A percentile compares a stretch with the other conserved stretches of the same genome.
Evolutionary conservation across 1,284 basidiomycete species (phyloP).

Genomic region (Moniliella sp.): DNA sequence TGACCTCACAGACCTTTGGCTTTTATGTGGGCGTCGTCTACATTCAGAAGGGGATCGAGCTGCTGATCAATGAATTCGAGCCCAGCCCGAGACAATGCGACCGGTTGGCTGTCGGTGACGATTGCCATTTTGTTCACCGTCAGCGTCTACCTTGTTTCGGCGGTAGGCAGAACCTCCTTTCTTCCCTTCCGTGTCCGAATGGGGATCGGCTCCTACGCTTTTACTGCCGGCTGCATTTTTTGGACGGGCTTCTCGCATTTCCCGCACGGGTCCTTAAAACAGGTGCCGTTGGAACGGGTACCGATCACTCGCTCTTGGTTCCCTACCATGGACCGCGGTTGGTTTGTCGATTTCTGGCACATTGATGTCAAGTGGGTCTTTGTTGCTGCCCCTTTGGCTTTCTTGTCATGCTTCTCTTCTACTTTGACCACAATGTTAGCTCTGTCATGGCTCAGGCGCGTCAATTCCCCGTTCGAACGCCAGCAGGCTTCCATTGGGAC

Average conservation of each 20-base stretch:
- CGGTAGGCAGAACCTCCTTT: constrained; percentile 18
- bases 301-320: constrained; percentile 29
- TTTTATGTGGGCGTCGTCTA: constrained; percentile 39
- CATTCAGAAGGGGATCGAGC: constrained; percentile 37
- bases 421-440: constrained; percentile 47
- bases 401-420: constrained; percentile 32
- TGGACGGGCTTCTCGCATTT: constrained; percentile 37
- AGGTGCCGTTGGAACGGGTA: constrained; percentile 19
- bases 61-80: constrained; percentile 34
- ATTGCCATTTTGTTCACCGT: constrained; percentile 36
- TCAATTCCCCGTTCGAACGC: constrained; percentile 69
- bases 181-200: constrained; percentile 34
- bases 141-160: constrained; percentile 32
- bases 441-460: constrained; percentile 70
- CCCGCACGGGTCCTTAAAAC: constrained; percentile 18
- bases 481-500: constrained; percentile 67
- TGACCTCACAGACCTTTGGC: constrained; percentile 81
- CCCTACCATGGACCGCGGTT: constrained; percentile 51
- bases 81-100: constrained; percentile 24
- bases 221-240: constrained; percentile 34
- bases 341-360: constrained; percentile 80
- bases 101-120: constrained; percentile 36
- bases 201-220: constrained; percentile 33
- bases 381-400: constrained; percentile 46
- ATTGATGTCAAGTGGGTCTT: constrained; percentile 72